These are phyloP conservation scores for Cryptococcus sp. DNA, from an alignment of 1,284 basidiomycete genomes.

Conservation along the genomic window DNA sequence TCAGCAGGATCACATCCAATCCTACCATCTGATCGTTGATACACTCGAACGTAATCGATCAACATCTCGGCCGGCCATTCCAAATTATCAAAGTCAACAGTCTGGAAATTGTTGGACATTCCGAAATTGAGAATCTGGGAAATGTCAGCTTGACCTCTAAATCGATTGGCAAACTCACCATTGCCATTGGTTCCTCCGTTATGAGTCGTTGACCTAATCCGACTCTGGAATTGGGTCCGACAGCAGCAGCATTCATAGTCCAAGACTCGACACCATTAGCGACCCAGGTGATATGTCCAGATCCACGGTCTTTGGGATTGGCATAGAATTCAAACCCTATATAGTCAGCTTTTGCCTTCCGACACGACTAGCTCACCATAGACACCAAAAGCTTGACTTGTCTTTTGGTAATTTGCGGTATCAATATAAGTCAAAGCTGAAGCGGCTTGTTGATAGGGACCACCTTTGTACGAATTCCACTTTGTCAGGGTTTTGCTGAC, in stretches of 20 bases:
- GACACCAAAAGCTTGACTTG: constrained; percentile 21
- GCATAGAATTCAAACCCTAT: constrained; percentile 63
- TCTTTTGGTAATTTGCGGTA: constrained; percentile 45
- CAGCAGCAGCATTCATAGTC: constrained; percentile 54
- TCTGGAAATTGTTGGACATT: constrained; percentile 43
- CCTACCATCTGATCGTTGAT: constrained; percentile 63
- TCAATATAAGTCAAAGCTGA: constrained; percentile 60
- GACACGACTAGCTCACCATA: constrained; percentile 53
- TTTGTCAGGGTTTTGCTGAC: constrained; percentile 52
- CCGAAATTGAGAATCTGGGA: constrained; percentile 75
- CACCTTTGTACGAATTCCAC: constrained; percentile 71
- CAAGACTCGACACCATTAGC: constrained; percentile 54
- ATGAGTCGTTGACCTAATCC: constrained; percentile 70
- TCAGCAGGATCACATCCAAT: constrained; percentile 75
- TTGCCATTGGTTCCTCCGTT: constrained; percentile 72
- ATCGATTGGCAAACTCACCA: constrained; percentile 23
- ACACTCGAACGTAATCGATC: constrained; percentile 79
- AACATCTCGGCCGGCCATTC: constrained; percentile 67
- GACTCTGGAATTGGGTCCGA: constrained; percentile 61
- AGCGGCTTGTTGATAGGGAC: constrained; percentile 73
- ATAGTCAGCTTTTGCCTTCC: neutral
- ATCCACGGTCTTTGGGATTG: constrained; percentile 55
- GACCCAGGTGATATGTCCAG: constrained; percentile 64
- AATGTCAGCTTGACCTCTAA: neutral
- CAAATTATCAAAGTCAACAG: constrained; percentile 62